Evolutionary conservation across 352 stramenopile genomes (phyloP).

Genomic region (Aphanomyces astaci): DNA sequence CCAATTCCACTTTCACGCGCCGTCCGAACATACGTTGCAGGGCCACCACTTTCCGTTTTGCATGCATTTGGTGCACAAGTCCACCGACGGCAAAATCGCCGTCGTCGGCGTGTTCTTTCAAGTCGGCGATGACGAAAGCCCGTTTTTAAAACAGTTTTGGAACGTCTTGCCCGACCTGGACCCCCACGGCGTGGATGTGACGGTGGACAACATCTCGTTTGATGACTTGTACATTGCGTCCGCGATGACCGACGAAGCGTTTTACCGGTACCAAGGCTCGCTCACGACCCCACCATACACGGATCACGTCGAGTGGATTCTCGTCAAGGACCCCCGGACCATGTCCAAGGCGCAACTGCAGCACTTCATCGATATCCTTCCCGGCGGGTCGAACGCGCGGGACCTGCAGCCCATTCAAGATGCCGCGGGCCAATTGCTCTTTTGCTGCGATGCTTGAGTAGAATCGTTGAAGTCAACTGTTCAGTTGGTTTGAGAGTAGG

Average conservation of each 20-base stretch:
- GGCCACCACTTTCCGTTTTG: conserved; percentile 46
- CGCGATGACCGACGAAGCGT: conserved; percentile 30
- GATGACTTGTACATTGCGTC: conserved; percentile 19
- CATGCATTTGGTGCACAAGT: conserved; percentile 58
- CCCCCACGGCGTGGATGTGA: conserved; percentile 23
- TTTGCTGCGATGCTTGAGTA: conserved; percentile 17
- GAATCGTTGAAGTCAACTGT: too few relatives aligned
- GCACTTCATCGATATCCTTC: conserved; percentile 36
- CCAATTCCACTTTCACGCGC: conserved; percentile 56
- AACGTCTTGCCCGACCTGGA: conserved; percentile 32
- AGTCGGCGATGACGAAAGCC: conserved; percentile 33
- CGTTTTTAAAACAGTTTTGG: conserved; percentile 57
- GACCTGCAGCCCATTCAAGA: conserved; percentile 33
- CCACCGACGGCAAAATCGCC: conserved; percentile 39
- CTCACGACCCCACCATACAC: conserved; percentile 67
- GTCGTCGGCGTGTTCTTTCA: conserved; percentile 56
- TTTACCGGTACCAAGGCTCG: conserved; percentile 52
- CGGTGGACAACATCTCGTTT: conserved; percentile 32
- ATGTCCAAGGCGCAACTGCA: conserved; percentile 44
- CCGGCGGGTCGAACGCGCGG: conserved; percentile 38
- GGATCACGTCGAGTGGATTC: conserved; percentile 60
- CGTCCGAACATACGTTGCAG: conserved; percentile 60
- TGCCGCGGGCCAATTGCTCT: conserved; percentile 6
- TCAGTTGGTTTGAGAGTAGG: too few relatives aligned
- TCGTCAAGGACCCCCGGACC: conserved; percentile 40